These are phyloP conservation scores for Flaveria sonorensis DNA, from an alignment of 129 eudicot genomes.

Conservation along the genomic window DNA sequence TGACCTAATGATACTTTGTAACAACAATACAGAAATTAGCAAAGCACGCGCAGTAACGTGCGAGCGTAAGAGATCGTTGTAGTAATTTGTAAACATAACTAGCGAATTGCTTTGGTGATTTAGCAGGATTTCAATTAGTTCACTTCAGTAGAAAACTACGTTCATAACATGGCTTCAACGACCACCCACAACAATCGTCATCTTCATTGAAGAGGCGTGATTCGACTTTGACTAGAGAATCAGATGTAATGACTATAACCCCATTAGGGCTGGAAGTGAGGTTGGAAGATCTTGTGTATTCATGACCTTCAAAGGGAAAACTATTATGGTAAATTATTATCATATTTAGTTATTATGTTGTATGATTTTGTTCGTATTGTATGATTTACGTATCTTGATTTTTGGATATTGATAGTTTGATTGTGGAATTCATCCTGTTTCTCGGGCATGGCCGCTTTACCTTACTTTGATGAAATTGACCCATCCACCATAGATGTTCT, in stretches of 20 bases:
- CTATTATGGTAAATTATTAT: slow-evolving; percentile 56
- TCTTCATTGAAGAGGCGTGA: slow-evolving; percentile 70
- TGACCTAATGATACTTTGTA: too few species aligned
- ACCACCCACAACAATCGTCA: slow-evolving; percentile 44
- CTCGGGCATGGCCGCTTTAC: slow-evolving; percentile 99
- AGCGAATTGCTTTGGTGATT: neutral
- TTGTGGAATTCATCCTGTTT: slow-evolving; percentile 97
- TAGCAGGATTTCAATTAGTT: too few species aligned
- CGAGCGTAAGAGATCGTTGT: neutral
- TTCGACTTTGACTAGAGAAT: slow-evolving; percentile 54
- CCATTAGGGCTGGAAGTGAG: slow-evolving; percentile 96
- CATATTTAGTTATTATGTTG: neutral
- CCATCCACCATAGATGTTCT: slow-evolving; percentile 90
- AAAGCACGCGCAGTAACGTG: too few species aligned
- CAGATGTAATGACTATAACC: slow-evolving; percentile 75
- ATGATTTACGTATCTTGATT: neutral
- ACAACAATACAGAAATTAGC: too few species aligned
- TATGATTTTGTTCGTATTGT: neutral
- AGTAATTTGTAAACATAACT: neutral
- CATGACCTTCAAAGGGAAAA: slow-evolving; percentile 95
- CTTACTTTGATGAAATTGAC: slow-evolving; percentile 95
- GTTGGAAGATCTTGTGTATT: slow-evolving; percentile 92
- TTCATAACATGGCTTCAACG: slow-evolving; percentile 60
- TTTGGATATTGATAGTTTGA: slow-evolving; percentile 60
- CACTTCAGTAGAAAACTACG: neutral